Conservation (phyloP, 75 land plant species). For the Picea glauca region DNA sequence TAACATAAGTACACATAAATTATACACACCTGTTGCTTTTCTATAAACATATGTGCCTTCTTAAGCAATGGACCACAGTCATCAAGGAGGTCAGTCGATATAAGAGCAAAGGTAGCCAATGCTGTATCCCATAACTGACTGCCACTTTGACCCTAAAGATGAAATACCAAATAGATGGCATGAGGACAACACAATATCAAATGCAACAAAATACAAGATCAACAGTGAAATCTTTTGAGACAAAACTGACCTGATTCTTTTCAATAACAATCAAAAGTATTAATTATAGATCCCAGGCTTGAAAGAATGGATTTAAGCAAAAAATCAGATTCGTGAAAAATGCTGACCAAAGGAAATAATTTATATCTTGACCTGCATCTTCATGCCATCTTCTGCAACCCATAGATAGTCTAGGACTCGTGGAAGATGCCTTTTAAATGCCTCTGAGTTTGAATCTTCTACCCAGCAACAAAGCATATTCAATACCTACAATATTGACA, state of each 20-base stretch:
- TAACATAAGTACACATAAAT: not conserved
- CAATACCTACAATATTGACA: conserved; percentile 44
- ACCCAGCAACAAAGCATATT: conserved; percentile 98
- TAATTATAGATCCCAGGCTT: no score
- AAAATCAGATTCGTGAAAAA: no score
- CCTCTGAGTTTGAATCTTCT: conserved; percentile 93
- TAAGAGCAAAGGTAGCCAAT: conserved; percentile 77
- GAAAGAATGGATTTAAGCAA: no score
- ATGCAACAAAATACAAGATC: no score
- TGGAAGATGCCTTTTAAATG: conserved; percentile 87
- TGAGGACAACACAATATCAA: no score
- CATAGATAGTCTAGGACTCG: conserved; percentile 83
- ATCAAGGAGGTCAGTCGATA: conserved; percentile 63
- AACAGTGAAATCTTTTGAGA: no score
- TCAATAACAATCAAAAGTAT: no score
- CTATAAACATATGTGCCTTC: conserved; percentile 75
- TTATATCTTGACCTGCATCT: conserved; percentile 74
- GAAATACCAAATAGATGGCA: no score
- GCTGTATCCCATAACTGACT: conserved; percentile 95
- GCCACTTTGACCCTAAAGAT: conserved; percentile 80
- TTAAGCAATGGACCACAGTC: conserved; percentile 58
- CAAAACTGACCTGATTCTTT: no score
- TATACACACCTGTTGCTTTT: conserved; percentile 63
- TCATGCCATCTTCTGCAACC: conserved; percentile 99
- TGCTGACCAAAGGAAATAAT: no score